Evolutionary conservation across 148 eudicot species (phyloP), one percentile per base, ranked within the genome.

Genomic region (Amaranthus hypochondriacus): DNA sequence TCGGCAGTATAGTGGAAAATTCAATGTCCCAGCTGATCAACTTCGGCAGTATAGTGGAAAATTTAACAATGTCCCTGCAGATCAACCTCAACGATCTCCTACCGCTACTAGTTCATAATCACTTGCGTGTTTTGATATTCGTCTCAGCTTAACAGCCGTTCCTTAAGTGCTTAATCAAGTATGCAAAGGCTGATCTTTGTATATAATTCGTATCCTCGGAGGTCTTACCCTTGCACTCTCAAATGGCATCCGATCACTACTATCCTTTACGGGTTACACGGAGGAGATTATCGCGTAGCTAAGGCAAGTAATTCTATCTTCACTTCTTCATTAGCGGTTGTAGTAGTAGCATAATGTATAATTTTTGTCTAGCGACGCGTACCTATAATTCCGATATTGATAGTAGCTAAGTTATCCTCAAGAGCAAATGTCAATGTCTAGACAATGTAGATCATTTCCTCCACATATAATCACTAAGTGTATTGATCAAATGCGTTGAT

Each of bases 1-100:
- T 46, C 82, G 91, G 82, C 89, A 88, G 55, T 71, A 62, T 59
- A 90, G 92, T 63, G 90, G 89, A 58, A 90, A 90, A 67, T 85
- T 90, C 73, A 81, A 61, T 70, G 87, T 73, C 11, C 78, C 79
- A 4, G 71, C 79, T n/a, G 84, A 28, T 28, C 39, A 28, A 28
- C 39, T 28, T 46, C 82, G 91, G 82, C 89, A 88, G 55, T 71
- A 62, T 59, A 90, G 92, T 63, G 90, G 89, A 58, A 90, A 90
- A 67, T 85, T 90, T 72, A 67, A 67, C 76, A 81, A 66, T 69
- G 89, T 72, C 15, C 78, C 80, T 5, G 70, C 81, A 43, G 85
- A 90, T 70, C 86, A 80, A 73, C 65, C 39, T 56, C 83, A 73
- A 47, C 69, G 81, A 48, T 76, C 91, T 69, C 87, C 89, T 56